A percentile compares a stretch with the other conserved stretches of the same genome.
Conservation (phyloP, 2,329 filamentous ascomycete genomes). For the Aspergillus amoenus region DNA sequence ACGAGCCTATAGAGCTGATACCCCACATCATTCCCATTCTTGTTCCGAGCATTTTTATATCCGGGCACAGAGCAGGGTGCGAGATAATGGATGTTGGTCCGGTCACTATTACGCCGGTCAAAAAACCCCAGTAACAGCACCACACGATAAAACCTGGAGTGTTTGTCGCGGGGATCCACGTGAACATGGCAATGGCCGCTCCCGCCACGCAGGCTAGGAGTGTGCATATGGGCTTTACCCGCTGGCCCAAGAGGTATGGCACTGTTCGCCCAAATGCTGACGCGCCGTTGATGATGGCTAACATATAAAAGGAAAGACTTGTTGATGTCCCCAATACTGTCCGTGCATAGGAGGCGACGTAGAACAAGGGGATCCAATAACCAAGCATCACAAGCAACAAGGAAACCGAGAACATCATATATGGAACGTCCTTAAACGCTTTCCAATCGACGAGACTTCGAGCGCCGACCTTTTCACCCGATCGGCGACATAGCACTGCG, state of each 20-base stretch:
- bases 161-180: conserved; percentile 28
- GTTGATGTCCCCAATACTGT: conserved; percentile 50
- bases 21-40: conserved; percentile 37
- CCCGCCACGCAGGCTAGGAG: conserved; percentile 21
- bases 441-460: conserved; percentile 42
- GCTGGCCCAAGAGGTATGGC: conserved; percentile 43
- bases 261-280: conserved; percentile 52
- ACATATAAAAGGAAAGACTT: conserved; percentile 45
- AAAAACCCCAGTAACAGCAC: conserved; percentile 33
- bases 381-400: conserved; percentile 48
- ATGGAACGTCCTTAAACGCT: conserved; percentile 40
- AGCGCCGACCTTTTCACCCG: conserved; percentile 35
- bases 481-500: conserved; percentile 39
- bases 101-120: conserved; percentile 32
- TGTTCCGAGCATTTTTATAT: conserved; percentile 28
- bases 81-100: conserved; percentile 31
- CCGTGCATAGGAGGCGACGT: conserved; percentile 45
- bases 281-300: conserved; percentile 54
- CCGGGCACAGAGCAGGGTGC: conserved; percentile 28
- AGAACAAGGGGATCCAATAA: conserved; percentile 49
- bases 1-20: conserved; percentile 31
- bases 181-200: conserved; percentile 31
- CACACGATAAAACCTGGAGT: conserved; percentile 30
- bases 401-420: conserved; percentile 45
- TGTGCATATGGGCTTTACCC: conserved; percentile 27